phyloP scores from a whole-genome alignment of 2,329 filamentous ascomycete genomes.

The Cadophora malorum region DNA sequence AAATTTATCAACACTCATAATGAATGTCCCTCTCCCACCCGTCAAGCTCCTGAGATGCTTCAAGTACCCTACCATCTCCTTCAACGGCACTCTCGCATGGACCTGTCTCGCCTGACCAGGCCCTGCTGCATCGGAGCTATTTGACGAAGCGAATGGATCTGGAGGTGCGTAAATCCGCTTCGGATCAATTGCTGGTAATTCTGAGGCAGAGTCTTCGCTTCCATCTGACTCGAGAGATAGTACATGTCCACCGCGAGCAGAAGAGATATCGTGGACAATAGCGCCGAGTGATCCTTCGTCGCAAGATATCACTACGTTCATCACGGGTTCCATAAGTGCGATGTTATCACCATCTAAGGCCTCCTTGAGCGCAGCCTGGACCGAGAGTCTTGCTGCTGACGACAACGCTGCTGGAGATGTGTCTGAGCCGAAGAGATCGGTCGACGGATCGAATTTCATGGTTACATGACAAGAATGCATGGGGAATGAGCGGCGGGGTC shows the following conservation, averaged over 20 bases:
- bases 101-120: slow-evolving; percentile 65
- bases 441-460: slow-evolving; percentile 69
- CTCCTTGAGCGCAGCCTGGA: slow-evolving; percentile 71
- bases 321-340: slow-evolving; percentile 88
- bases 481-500: slow-evolving; percentile 80
- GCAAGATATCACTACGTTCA: slow-evolving; percentile 86
- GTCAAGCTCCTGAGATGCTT: slow-evolving; percentile 89
- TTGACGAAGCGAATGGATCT: slow-evolving; percentile 74
- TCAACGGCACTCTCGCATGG: slow-evolving; percentile 85
- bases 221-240: slow-evolving; percentile 64
- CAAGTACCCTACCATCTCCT: slow-evolving; percentile 96
- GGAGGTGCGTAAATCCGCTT: slow-evolving; percentile 83
- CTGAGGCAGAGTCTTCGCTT: slow-evolving; percentile 31
- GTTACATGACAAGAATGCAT: slow-evolving; percentile 77
- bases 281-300: slow-evolving; percentile 81
- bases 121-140: slow-evolving; percentile 56
- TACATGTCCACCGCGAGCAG: slow-evolving; percentile 75
- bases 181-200: slow-evolving; percentile 63
- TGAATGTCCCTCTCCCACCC: slow-evolving; percentile 79
- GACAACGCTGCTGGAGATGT: slow-evolving; percentile 72
- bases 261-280: slow-evolving; percentile 82
- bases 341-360: slow-evolving; percentile 62
- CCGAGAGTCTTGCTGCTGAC: slow-evolving; percentile 71
- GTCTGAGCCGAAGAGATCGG: slow-evolving; percentile 70
- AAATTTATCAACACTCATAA: slow-evolving; percentile 76